phyloP scores from a whole-genome alignment of 768 basidiomycete species.

The Mycena haematopus region DNA sequence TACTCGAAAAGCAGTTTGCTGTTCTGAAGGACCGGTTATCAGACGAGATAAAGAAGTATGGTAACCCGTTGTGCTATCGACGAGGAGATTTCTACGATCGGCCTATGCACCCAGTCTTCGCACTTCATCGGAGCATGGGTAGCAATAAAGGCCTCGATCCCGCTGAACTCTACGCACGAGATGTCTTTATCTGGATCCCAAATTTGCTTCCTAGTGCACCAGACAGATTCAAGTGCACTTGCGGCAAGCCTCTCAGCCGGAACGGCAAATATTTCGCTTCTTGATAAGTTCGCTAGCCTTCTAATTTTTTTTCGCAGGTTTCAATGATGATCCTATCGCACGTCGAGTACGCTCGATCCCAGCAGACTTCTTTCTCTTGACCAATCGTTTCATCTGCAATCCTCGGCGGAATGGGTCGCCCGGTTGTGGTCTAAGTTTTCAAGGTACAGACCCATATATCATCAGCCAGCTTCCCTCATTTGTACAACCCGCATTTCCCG shows the following conservation, averaged over 20 bases:
- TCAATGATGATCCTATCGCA: conserved; percentile 27
- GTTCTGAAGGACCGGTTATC: not conserved
- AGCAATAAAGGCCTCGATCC: not conserved
- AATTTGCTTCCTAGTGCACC: conserved; percentile 18
- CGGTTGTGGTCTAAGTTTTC: conserved; percentile 16
- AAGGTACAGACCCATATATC: conserved; percentile 22
- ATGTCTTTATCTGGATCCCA: conserved; percentile 13
- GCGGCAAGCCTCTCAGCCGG: conserved; percentile 13
- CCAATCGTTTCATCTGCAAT: conserved; percentile 24
- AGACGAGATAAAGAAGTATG: not conserved
- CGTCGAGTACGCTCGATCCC: conserved; percentile 12
- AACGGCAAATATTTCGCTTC: conserved; percentile 17
- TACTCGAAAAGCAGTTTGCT: not conserved
- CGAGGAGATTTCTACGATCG: conserved; percentile 7
- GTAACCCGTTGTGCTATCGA: not conserved
- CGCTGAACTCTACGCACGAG: not conserved
- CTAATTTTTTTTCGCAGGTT: conserved; percentile 8
- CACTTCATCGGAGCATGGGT: not conserved
- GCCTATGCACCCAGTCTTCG: conserved; percentile 2
- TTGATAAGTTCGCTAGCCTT: not conserved
- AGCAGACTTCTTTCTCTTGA: conserved; percentile 21
- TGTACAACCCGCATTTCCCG: conserved; percentile 17
- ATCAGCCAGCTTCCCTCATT: conserved; percentile 19
- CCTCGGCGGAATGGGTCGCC: not conserved
- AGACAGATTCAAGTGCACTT: conserved; percentile 22